Evolutionary conservation across 2,329 filamentous ascomycete species (phyloP).

Genomic region (Grosmannia huntii): DNA sequence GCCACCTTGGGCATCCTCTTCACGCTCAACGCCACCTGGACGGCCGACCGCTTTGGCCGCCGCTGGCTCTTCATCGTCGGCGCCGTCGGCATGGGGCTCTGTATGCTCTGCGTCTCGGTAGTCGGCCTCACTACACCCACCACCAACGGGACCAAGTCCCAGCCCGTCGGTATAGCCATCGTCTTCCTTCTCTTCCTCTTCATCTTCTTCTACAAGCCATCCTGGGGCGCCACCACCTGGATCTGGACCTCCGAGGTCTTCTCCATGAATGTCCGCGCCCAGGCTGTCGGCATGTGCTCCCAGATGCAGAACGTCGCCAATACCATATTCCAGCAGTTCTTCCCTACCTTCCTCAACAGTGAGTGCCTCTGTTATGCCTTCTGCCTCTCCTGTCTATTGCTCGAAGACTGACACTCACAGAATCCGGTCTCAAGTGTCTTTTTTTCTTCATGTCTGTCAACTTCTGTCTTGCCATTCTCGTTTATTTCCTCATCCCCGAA

Average conservation of each 20-base stretch:
- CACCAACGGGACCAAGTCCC: slow-evolving; percentile 35
- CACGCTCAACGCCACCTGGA: slow-evolving; percentile 62
- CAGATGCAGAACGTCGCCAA: slow-evolving; percentile 50
- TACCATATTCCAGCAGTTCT: slow-evolving; percentile 54
- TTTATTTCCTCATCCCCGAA: slow-evolving; percentile 33
- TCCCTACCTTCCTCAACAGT: slow-evolving; percentile 47
- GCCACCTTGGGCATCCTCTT: slow-evolving; percentile 62
- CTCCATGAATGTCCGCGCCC: slow-evolving; percentile 56
- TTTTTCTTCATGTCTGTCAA: slow-evolving; percentile 31
- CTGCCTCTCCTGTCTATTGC: too few relatives aligned
- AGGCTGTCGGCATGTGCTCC: slow-evolving; percentile 53
- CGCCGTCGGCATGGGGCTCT: slow-evolving; percentile 53
- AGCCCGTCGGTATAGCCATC: slow-evolving; percentile 48
- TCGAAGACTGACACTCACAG: background rate
- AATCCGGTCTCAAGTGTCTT: slow-evolving; percentile 25
- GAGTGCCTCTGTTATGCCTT: slow-evolving; percentile 14
- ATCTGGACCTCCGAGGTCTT: slow-evolving; percentile 57
- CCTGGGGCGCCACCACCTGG: slow-evolving; percentile 54
- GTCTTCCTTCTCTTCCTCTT: slow-evolving; percentile 53
- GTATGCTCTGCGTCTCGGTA: slow-evolving; percentile 53
- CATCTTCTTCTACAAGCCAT: slow-evolving; percentile 52
- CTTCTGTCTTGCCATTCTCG: slow-evolving; percentile 29
- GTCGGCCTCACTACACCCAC: slow-evolving; percentile 34
- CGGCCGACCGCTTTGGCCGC: slow-evolving; percentile 57
- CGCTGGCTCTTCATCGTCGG: slow-evolving; percentile 58